Percentiles rank a stretch among this genome's conserved stretches.
Evolutionary conservation across 192 early-diverging fungal genomes (phyloP).

Genomic region (Podila horticola): DNA sequence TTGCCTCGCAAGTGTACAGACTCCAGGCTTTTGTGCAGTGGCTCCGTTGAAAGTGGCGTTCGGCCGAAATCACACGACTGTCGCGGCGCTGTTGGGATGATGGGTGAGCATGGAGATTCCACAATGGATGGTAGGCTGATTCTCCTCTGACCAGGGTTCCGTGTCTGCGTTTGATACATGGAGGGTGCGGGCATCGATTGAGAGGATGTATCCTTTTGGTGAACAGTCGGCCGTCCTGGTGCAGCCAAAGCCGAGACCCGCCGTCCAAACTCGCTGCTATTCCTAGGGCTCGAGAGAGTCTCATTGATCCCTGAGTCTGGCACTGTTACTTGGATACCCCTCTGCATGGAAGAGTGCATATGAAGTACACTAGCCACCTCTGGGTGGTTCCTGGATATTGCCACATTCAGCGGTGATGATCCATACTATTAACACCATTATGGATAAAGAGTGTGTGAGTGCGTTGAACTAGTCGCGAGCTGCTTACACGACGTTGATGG

Average conservation of each 20-base stretch:
- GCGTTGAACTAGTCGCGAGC: no score
- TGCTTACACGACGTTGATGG: not conserved
- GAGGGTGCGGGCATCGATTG: not conserved
- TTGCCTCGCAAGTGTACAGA: not conserved
- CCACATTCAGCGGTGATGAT: conserved; percentile 57
- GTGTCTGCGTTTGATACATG: not conserved
- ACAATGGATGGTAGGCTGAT: conserved; percentile 40
- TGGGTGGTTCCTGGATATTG: conserved; percentile 59
- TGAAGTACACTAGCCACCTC: conserved; percentile 55
- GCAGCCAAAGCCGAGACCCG: conserved; percentile 14
- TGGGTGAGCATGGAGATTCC: conserved; percentile 33
- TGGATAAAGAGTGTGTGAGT: not conserved
- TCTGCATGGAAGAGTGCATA: conserved; percentile 30
- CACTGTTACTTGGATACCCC: conserved; percentile 21
- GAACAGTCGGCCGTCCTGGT: not conserved
- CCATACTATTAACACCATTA: conserved; percentile 49
- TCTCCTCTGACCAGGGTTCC: conserved; percentile 22
- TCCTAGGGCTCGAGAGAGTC: conserved; percentile 22
- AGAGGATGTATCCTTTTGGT: not conserved
- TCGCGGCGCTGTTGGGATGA: conserved; percentile 3
- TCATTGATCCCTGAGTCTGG: conserved; percentile 11
- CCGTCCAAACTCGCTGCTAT: conserved; percentile 30
- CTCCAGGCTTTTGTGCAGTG: not conserved
- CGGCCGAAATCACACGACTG: conserved; percentile 38
- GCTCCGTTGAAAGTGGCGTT: conserved; percentile 15